phyloP scores from a whole-genome alignment of 1,139 yeast species.

The Suhomyces wounanorum region DNA sequence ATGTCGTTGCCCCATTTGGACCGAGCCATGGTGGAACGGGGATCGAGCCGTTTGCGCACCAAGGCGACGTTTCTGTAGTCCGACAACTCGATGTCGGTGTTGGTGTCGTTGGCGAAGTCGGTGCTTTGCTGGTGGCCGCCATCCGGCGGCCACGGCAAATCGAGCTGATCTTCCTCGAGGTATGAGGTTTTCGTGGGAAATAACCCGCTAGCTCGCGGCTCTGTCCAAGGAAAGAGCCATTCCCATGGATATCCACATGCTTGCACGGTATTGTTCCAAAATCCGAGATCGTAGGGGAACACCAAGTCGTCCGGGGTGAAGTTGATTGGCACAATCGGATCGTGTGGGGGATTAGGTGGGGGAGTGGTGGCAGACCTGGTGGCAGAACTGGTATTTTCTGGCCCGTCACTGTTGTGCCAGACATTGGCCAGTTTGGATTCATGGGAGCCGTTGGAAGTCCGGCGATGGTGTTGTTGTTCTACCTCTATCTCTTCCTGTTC shows the following conservation, averaged over 20 bases:
- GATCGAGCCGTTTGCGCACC: conserved; percentile 23
- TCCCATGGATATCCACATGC: conserved; percentile 58
- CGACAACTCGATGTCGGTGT: conserved; percentile 18
- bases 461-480: not conserved
- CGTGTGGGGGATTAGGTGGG: not conserved
- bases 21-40: conserved; percentile 29
- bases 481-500: not conserved
- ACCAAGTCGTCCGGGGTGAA: conserved; percentile 59
- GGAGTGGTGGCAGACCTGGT: not conserved
- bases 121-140: conserved; percentile 53
- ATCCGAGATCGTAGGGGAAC: conserved; percentile 82
- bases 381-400: not conserved
- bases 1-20: conserved; percentile 71
- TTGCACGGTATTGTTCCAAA: conserved; percentile 51
- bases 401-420: not conserved
- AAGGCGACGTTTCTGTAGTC: conserved; percentile 11
- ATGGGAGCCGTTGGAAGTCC: not conserved
- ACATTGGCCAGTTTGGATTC: not conserved
- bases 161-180: conserved; percentile 58
- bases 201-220: conserved; percentile 47
- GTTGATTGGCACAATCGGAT: conserved; percentile 21
- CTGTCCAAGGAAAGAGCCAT: conserved; percentile 73
- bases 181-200: conserved; percentile 55
- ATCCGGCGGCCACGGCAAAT: conserved; percentile 89
- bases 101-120: conserved; percentile 21